These are phyloP conservation scores for Boletus speciosus DNA, from an alignment of 768 basidiomycete species.

Conservation along the genomic window DNA sequence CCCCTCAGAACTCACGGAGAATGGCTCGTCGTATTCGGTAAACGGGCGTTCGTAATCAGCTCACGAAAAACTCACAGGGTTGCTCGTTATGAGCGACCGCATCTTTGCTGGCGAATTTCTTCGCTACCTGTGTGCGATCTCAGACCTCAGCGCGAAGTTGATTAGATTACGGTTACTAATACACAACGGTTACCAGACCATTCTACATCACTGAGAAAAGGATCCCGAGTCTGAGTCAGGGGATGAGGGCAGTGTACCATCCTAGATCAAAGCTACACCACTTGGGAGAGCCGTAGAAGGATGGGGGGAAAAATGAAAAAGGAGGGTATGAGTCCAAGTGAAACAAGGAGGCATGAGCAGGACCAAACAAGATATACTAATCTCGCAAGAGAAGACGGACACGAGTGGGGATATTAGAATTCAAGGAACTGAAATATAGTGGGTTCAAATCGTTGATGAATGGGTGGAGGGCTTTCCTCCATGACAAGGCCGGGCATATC, in stretches of 20 bases:
- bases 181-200: constrained; percentile 3
- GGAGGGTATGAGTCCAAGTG: constrained; percentile 9
- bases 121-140: too few relatives aligned
- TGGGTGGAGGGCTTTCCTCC: constrained; percentile 56
- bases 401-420: constrained; percentile 45
- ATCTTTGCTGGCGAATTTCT: too few relatives aligned
- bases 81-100: too few relatives aligned
- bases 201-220: constrained; percentile 11
- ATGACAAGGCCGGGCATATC: constrained; percentile 76
- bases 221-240: constrained; percentile 5
- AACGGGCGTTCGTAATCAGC: too few relatives aligned
- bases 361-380: constrained; percentile 21
- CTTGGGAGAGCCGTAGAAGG: constrained; percentile 13
- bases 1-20: too few relatives aligned
- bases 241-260: constrained; percentile 24
- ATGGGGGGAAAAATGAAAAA: background rate
- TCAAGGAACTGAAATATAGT: constrained; percentile 71
- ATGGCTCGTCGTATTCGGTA: too few relatives aligned
- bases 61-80: too few relatives aligned
- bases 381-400: constrained; percentile 10
- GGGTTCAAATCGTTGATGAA: constrained; percentile 64
- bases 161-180: constrained; percentile 9
- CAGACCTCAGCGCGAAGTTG: too few relatives aligned
- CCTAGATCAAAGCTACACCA: constrained; percentile 32
- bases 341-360: constrained; percentile 4